Base-by-base conservation (phyloP, 768 basidiomycete genomes). In the Termitomyces sp. region DNA sequence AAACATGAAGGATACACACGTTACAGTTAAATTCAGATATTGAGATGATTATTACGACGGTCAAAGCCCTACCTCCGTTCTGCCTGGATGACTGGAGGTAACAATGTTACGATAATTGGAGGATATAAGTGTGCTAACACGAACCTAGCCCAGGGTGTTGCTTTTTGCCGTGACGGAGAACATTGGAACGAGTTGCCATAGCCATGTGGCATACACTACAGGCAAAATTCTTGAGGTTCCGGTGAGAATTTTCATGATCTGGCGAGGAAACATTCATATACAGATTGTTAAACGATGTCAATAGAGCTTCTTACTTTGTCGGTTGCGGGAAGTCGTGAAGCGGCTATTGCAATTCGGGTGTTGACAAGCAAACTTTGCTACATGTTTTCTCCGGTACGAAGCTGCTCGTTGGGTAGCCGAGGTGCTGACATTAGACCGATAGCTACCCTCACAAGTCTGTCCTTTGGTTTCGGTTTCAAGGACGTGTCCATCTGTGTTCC, bases 241-340 rank as follows among this genome's bases (percentile, higher is more conserved):
- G 46, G 31, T 65, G 64, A n/a, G 60, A 48, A 17, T 62, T 54
- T 15, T 44, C 30, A 49, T 65, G 64, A 40, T 63, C 64, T 65
- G 23, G 15, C 26, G 15, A 43, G 2, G 23, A 7, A 21, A 42
- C 7, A 15, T 28, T 41, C 9, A 23, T 17, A 48, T 12, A 41
- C 14, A 19, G 17, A 31, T 37, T n/a, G 5, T 28, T 11, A 5
- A 3, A 21, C 6, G 3, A 46, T 15, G 15, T 3, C n/a, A 38
- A 9, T 8, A 19, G 4, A 33, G 37, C 9, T 19, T n/a, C 55
- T 43, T 53, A 60, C 59, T 46, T 12, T 40, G 38, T 7, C 0
- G 26, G 14, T 60, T 60, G 11, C 54, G 59, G n/a, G 15, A 23
- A 44, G 55, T 53, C 3, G 59, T 60, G 30, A 57, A 57, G 17